Percentiles rank a stretch among this genome's conserved stretches.
phyloP scores from a whole-genome alignment of 208 protist genomes.

The Trypanosoma rangeli region DNA sequence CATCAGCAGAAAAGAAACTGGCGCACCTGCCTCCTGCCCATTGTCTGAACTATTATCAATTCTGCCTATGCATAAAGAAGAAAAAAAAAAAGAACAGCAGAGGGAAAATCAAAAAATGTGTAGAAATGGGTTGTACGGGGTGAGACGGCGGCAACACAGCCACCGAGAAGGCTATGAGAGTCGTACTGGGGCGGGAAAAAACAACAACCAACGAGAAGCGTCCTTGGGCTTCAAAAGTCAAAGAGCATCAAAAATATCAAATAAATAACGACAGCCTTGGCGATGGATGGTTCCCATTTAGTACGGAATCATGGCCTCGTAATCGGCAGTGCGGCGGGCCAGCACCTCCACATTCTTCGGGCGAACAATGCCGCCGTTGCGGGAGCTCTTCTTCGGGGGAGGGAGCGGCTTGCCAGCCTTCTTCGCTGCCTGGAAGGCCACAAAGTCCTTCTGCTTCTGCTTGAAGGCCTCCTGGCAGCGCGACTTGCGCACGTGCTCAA shows the following conservation, averaged over 20 bases:
- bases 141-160: neutral
- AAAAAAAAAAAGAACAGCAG: slow-evolving; percentile 5
- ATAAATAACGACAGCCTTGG: neutral
- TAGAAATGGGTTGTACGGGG: neutral
- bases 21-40: slow-evolving; percentile 28
- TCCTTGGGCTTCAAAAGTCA: neutral
- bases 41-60: neutral
- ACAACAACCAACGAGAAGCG: slow-evolving; percentile 7
- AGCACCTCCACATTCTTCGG: slow-evolving; percentile 78
- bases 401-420: slow-evolving; percentile 82
- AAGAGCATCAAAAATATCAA: neutral
- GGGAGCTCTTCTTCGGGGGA: slow-evolving; percentile 67
- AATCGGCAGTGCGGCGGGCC: slow-evolving; percentile 75
- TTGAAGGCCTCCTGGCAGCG: slow-evolving; percentile 92
- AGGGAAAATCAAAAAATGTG: neutral
- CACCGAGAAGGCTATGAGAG: too few relatives aligned
- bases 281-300: slow-evolving; percentile 12
- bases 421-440: slow-evolving; percentile 69
- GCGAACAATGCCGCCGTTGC: slow-evolving; percentile 69
- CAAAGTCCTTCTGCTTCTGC: slow-evolving; percentile 79
- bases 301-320: slow-evolving; percentile 83
- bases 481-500: slow-evolving; percentile 98
- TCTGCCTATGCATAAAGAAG: too few relatives aligned
- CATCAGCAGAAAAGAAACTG: too few relatives aligned
- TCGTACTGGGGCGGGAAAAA: too few relatives aligned